Conservation (phyloP, 148 eudicot genomes). For the Amaranthus cruentus region DNA sequence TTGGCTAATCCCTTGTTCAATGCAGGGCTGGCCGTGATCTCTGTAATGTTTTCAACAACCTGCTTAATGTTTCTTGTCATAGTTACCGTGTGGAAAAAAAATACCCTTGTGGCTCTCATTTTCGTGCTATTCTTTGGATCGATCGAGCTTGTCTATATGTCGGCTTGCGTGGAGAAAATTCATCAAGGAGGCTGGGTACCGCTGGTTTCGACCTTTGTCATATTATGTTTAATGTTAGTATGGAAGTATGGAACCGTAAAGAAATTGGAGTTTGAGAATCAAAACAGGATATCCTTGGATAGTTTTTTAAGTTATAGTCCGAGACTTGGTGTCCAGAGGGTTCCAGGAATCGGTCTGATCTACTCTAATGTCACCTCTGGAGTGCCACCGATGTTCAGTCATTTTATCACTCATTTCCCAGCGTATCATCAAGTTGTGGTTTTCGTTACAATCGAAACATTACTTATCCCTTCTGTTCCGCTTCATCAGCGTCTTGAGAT, state of each 20-base stretch:
- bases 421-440: conserved; percentile 38
- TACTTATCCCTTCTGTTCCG: conserved; percentile 35
- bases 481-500: conserved; percentile 27
- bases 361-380: conserved; percentile 38
- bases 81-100: conserved; percentile 34
- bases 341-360: conserved; percentile 40
- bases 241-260: conserved; percentile 41
- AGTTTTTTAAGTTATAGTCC: conserved; percentile 27
- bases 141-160: conserved; percentile 34
- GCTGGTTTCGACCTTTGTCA: conserved; percentile 29
- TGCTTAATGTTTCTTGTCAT: conserved; percentile 51
- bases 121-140: conserved; percentile 40
- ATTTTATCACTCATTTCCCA: conserved; percentile 40
- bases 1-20: not conserved
- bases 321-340: conserved; percentile 27
- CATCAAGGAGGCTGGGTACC: conserved; percentile 53
- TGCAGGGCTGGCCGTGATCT: conserved; percentile 45
- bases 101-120: conserved; percentile 19
- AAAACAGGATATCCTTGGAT: conserved; percentile 35
- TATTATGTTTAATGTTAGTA: conserved; percentile 31
- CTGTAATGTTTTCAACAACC: conserved; percentile 49
- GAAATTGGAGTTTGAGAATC: conserved; percentile 35
- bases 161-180: conserved; percentile 32
- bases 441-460: conserved; percentile 37
- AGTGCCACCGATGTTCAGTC: conserved; percentile 40